phyloP scores from a whole-genome alignment of 768 basidiomycete species.

The Podaxis sp. region DNA sequence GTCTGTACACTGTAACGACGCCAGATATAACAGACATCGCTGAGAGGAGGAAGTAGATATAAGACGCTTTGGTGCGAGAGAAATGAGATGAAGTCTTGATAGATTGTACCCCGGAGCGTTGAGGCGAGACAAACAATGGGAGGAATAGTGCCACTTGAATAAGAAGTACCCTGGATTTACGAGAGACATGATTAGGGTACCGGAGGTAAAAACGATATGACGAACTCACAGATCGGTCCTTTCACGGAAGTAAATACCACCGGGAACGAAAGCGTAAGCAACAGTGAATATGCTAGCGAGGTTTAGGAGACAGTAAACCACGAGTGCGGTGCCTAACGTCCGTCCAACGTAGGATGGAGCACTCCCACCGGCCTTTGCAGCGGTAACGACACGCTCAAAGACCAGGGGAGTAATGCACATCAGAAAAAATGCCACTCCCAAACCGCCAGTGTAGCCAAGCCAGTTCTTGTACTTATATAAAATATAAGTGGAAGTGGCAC shows the following conservation, averaged over 20 bases:
- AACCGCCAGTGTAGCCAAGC: constrained; percentile 65
- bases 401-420: constrained; percentile 59
- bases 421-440: constrained; percentile 57
- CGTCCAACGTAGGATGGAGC: neutral
- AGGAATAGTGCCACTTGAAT: constrained; percentile 47
- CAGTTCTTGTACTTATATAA: constrained; percentile 63
- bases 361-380: constrained; percentile 7
- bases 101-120: neutral
- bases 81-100: neutral
- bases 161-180: constrained; percentile 41
- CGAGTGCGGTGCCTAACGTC: constrained; percentile 43
- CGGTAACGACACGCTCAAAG: constrained; percentile 41
- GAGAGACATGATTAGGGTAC: neutral
- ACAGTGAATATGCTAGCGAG: constrained; percentile 78
- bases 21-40: constrained; percentile 43
- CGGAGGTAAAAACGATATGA: neutral
- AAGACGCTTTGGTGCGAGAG: constrained; percentile 15
- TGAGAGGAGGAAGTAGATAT: constrained; percentile 30
- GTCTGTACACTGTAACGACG: constrained; percentile 47
- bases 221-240: constrained; percentile 65
- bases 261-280: constrained; percentile 89
- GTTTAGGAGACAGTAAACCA: constrained; percentile 57
- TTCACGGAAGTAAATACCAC: constrained; percentile 71
- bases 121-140: constrained; percentile 27
- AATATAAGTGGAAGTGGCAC: constrained; percentile 45